Conservation (phyloP, 805 yeast species). For the Starmerella ratchasimensis region DNA sequence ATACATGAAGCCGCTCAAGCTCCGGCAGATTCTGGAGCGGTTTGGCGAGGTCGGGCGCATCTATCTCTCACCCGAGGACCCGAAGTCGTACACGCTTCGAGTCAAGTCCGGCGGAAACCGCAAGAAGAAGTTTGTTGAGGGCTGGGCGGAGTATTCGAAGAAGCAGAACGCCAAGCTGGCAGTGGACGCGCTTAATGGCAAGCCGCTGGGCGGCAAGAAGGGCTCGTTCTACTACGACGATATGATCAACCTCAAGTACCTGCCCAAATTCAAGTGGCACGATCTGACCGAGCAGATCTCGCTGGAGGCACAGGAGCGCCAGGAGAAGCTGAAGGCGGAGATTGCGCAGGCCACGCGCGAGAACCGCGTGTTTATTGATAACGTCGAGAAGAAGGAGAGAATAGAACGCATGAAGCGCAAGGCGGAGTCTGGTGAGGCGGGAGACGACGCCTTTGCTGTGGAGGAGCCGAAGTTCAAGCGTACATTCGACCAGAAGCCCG, state of each 20-base stretch:
- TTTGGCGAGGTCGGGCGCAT: constrained; percentile 85
- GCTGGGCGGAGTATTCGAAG: constrained; percentile 86
- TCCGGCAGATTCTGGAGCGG: constrained; percentile 62
- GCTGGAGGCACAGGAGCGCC: constrained; percentile 75
- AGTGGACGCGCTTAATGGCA: constrained; percentile 75
- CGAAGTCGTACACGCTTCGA: constrained; percentile 46
- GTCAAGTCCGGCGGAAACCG: constrained; percentile 85
- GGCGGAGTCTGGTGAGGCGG: constrained; percentile 18
- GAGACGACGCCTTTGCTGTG: constrained; percentile 20
- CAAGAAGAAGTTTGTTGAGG: constrained; percentile 76
- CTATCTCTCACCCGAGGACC: constrained; percentile 75
- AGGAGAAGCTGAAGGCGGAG: constrained; percentile 75
- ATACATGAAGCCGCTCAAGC: constrained; percentile 87
- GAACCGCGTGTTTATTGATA: too few relatives aligned
- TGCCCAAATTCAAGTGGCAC: constrained; percentile 88
- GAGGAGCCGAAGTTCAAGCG: constrained; percentile 29
- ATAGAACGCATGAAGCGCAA: constrained; percentile 36
- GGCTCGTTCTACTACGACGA: constrained; percentile 87
- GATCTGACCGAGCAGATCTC: constrained; percentile 89
- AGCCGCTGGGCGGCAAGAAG: constrained; percentile 82
- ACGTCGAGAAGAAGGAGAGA: constrained; percentile 60
- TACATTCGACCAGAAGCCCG: constrained; percentile 53
- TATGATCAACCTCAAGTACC: constrained; percentile 75
- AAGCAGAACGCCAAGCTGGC: constrained; percentile 83
- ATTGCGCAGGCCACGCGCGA: constrained; percentile 79